Base-by-base conservation (phyloP, 352 stramenopile species). In the Plasmopara viticola region DNA sequence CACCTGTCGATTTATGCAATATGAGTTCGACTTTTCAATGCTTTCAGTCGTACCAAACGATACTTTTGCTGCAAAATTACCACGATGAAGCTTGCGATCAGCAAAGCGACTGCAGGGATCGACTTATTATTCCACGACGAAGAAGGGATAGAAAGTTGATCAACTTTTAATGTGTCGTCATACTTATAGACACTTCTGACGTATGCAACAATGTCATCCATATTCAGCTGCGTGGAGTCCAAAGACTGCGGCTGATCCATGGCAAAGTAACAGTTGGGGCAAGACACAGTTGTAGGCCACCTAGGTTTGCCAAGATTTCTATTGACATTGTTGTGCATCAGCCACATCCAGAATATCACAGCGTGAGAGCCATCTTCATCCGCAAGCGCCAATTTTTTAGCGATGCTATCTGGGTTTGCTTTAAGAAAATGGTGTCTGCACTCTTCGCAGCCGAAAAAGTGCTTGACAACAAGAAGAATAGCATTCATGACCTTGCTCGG, bases 301-400 rank as follows among this genome's bases (percentile, higher is more conserved):
- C 79, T 74, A 0, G 48, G 44, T 20, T 86, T 84, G 28, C 79
- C 67, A 5, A 74, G 80, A 12, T 78, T 64, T 44, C 73, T 76
- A 50, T 87, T 92, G 12, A 92, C 81, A 28, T 66, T 79, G 60
- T 87, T 90, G 66, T 92, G 81, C 77, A 89, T 88, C 6, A 59
- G 60, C 73, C 78, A 90, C 47, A 92, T 68, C 81, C 81, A 92
- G 49, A 89, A 47, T 9, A 74, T 44, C 18, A 89, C 59, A 15
- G 70, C 62, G 12, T 69, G 40, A 34, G 72, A 56, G 0, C 70
- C 71, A 25, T 72, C 63, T 10, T 49, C 49, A 37, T 87, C 74
- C 17, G 52, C 58, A 2, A 64, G 54, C 4, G 65, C 66, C 31
- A 86, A 25, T 35, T 66, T 60, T 7, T 53, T 62, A 28, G 89